Conservation (phyloP, 2,329 filamentous ascomycete species). For the Ophiostoma tasmaniense region DNA sequence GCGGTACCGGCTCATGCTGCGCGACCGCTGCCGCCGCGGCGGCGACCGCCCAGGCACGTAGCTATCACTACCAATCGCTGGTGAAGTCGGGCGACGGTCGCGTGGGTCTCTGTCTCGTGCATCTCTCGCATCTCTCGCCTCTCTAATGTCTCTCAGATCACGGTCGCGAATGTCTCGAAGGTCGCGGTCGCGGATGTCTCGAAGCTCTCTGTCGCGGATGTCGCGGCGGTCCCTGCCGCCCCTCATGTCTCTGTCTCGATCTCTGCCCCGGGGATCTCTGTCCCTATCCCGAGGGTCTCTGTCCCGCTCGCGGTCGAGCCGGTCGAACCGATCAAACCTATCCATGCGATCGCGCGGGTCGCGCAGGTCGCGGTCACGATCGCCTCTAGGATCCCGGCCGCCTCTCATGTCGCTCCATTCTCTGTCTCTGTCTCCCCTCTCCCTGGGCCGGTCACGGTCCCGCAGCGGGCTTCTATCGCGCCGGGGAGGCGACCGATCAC, state of each 20-base stretch:
- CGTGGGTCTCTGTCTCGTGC: not conserved
- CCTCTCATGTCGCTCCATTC: not conserved
- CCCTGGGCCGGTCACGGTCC: constrained; percentile 33
- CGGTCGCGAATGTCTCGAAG: constrained; percentile 24
- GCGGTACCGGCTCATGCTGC: constrained; percentile 34
- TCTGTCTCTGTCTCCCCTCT: constrained; percentile 25
- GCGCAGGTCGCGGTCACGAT: constrained; percentile 21
- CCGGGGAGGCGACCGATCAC: constrained; percentile 34
- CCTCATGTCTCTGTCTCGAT: not conserved
- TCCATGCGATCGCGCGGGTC: constrained; percentile 26
- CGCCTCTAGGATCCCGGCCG: not conserved
- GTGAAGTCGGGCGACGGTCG: not conserved
- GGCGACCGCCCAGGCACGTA: constrained; percentile 36
- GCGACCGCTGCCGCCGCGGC: constrained; percentile 33
- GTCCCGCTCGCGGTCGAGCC: not conserved
- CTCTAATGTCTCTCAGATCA: too few relatives aligned
- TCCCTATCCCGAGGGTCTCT: not conserved
- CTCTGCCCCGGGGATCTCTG: not conserved
- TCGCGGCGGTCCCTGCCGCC: not conserved
- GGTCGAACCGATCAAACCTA: constrained; percentile 19
- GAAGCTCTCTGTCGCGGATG: constrained; percentile 24
- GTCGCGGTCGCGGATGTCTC: constrained; percentile 29
- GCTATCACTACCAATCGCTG: constrained; percentile 30
- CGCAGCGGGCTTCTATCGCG: constrained; percentile 27
- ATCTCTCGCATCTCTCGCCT: too few relatives aligned